Conservation (phyloP, 1,284 basidiomycete genomes). For the Sporisorium scitamineum region DNA sequence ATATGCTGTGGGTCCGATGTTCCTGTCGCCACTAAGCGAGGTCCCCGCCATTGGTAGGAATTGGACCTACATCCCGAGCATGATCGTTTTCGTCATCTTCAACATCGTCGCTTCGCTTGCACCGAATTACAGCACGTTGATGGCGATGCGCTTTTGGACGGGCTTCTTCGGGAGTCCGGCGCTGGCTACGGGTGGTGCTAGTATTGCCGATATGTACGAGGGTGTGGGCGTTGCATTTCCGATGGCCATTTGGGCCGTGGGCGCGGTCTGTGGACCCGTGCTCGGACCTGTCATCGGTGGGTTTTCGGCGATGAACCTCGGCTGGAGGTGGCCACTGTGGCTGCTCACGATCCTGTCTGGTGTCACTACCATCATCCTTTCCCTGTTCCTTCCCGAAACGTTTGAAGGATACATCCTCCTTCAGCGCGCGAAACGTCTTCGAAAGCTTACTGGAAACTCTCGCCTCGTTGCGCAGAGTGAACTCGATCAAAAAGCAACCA, state of each 20-base stretch:
- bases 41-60: conserved; percentile 72
- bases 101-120: conserved; percentile 51
- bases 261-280: conserved; percentile 61
- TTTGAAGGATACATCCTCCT: conserved; percentile 65
- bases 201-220: conserved; percentile 59
- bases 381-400: conserved; percentile 66
- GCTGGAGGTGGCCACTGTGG: conserved; percentile 68
- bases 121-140: conserved; percentile 60
- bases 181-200: conserved; percentile 55
- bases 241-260: conserved; percentile 66
- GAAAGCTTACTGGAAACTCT: conserved; percentile 61
- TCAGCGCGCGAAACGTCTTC: conserved; percentile 60
- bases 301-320: conserved; percentile 59
- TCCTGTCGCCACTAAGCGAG: conserved; percentile 74
- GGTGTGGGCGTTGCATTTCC: conserved; percentile 60
- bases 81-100: conserved; percentile 41
- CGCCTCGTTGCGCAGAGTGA: conserved; percentile 37
- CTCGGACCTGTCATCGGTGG: conserved; percentile 52
- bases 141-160: conserved; percentile 62
- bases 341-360: conserved; percentile 59
- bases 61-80: conserved; percentile 53
- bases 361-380: conserved; percentile 55
- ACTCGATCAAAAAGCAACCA: conserved; percentile 26
- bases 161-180: conserved; percentile 65
- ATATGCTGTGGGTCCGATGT: conserved; percentile 46